Evolutionary conservation across 2,329 filamentous ascomycete genomes (phyloP), one percentile per base, ranked within the genome.

Genomic region (Cladosporium oxysporum): DNA sequence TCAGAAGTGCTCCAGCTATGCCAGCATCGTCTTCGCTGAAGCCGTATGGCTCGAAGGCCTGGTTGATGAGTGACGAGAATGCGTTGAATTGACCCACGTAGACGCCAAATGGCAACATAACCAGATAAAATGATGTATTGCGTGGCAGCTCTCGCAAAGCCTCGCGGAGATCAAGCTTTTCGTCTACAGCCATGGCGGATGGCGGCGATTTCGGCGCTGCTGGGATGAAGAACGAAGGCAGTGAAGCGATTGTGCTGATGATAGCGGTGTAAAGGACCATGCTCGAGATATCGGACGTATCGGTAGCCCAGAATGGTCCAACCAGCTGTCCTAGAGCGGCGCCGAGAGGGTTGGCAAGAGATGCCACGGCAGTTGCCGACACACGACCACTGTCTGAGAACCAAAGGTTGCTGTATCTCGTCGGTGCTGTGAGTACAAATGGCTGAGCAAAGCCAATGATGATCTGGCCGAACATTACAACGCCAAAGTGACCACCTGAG

Each of bases 51-150:
- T 87, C 82, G 69, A 98, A 86, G 76, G 98, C 91, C 76, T 97
- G 94, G 81, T 94, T 96, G 11, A 98, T 84, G 1, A 98, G 86
- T 1, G 91, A 91, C 59, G 93, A 96, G 70, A 93, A 83, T 71
- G 90, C 90, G 83, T 98, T 98, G 88, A 99, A 99, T 81, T 95
- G 90, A 72, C 91, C 93, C 68, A 97, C 91, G 78, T 93, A 97
- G 72, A 93, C 79, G 69, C 86, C 81, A 79, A 94, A 98, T n/a
- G 93, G 90, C 67, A 93, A 73, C 68, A 93, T 82, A 70, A 97
- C 79, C 69, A 97, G 85, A 85, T 89, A 96, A 78, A 96, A 90
- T 75, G 94, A 89, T 21, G 85, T 82, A 5, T 87, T 91, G 35
- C 74, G 76, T 57, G 84, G 75, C 53, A 83, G 75, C 21, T 71